Percentiles rank a stretch among this genome's conserved stretches.
Conservation (phyloP, 169 alveolate species). For the Plasmodium fragile region DNA sequence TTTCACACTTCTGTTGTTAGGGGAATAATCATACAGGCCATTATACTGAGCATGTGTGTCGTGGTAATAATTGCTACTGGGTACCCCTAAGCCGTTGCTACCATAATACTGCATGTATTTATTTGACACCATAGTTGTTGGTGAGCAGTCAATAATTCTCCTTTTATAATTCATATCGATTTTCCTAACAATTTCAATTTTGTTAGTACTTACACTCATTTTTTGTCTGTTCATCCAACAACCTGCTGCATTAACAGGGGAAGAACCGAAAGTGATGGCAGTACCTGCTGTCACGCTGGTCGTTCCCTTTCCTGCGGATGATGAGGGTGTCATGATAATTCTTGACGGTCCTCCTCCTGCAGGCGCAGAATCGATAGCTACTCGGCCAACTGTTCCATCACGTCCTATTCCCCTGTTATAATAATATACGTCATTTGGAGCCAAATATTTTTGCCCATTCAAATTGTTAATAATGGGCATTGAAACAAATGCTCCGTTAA, state of each 20-base stretch:
- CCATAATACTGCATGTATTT: background rate
- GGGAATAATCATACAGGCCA: constrained; percentile 1
- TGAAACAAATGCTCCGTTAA: background rate
- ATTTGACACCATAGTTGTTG: background rate
- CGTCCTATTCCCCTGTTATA: background rate
- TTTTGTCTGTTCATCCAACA: constrained; percentile 20
- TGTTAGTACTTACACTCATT: constrained; percentile 56
- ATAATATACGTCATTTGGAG: background rate
- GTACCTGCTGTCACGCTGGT: background rate
- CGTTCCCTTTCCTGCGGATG: constrained; percentile 7
- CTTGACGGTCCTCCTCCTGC: background rate
- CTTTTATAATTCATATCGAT: constrained; percentile 18
- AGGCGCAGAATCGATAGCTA: background rate
- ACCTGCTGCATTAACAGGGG: background rate
- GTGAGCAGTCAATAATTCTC: constrained; percentile 11
- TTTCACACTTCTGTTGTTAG: constrained; percentile 13
- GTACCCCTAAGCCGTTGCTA: background rate
- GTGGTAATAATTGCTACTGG: background rate
- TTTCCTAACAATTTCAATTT: constrained; percentile 64
- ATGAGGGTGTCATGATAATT: background rate
- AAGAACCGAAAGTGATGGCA: background rate
- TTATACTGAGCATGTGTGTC: background rate
- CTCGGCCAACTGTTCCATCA: background rate
- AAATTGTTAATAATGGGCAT: background rate
- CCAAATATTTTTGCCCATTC: background rate